Percentiles rank a stretch among this genome's conserved stretches.
Conservation (phyloP, 345 rosid species). For the Hevea brasiliensis region DNA sequence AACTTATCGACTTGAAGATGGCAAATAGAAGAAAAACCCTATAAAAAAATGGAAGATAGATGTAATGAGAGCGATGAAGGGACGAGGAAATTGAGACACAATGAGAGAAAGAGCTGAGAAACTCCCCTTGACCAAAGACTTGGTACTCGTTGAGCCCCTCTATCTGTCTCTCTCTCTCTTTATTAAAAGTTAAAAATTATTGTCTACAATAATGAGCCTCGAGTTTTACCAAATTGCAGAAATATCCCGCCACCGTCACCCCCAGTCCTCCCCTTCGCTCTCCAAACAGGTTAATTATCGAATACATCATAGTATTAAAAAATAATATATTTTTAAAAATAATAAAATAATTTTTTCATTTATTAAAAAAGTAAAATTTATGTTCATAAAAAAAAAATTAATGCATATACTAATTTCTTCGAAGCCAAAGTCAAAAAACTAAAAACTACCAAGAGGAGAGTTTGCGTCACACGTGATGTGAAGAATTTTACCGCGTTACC, state of each 20-base stretch:
- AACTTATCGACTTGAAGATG: not conserved
- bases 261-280: not conserved
- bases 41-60: conserved; percentile 2
- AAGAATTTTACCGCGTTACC: not conserved
- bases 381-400: too few relatives aligned
- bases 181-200: too few relatives aligned
- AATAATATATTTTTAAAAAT: too few relatives aligned
- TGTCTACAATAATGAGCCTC: not conserved
- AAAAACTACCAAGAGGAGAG: too few relatives aligned
- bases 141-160: not conserved
- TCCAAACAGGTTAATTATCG: too few relatives aligned
- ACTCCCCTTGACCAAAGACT: conserved; percentile 36
- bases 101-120: conserved; percentile 18
- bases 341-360: too few relatives aligned
- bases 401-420: too few relatives aligned
- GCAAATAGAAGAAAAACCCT: conserved; percentile 16
- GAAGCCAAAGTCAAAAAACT: too few relatives aligned
- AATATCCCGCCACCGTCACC: not conserved
- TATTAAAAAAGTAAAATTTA: too few relatives aligned
- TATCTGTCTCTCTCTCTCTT: not conserved
- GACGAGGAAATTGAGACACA: conserved; percentile 17
- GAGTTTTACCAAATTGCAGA: conserved; percentile 5
- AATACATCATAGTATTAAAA: too few relatives aligned
- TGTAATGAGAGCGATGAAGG: not conserved
- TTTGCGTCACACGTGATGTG: not conserved